Base-by-base conservation (phyloP, 192 early-diverging fungal species). In the Rhizophlyctis rosea region DNA sequence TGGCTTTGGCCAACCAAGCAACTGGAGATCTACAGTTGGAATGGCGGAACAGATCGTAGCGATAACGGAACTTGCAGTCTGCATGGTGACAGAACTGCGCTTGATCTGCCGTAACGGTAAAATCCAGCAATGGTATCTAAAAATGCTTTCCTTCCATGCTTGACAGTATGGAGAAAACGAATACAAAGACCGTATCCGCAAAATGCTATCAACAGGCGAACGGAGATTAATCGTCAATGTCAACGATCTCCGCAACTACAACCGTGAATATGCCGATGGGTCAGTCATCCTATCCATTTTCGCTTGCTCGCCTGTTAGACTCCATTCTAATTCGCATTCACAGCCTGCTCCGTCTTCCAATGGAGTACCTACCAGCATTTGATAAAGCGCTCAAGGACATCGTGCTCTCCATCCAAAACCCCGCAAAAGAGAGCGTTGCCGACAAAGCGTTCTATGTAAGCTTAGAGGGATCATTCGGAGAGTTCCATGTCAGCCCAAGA, bases 381-480 rank as follows among this genome's bases (percentile, higher is more conserved):
- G 91, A 94, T 32, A 70, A 80, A 33, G 92, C 90, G 2, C 57
- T 94, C 1, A 84, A 85, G 59, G 79, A 89, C 25, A 70, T 91
- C 21, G 73, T 64, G 27, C 34, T 75, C 31, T 32, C 66, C 18
- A 30, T 71, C 16, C 56, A 53, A 23, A 56, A 61, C 47, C 58
- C 49, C 3, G 4, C 59, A 13, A 62, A 54, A 13, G 51, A 47
- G 53, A 61, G 14, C 27, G 62, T 53, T 50, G 53, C 78, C 1
- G 79, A 87, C 1, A 34, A 72, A 49, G 72, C 70, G 33, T 83
- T 91, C 51, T 83, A 88, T 24, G 81, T 94, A 23, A 95, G 94
- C 13, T 82, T 99, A 48, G 81, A 90, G 49, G 97, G 97, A 14
- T 87, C 88, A 48, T 98, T 99, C 78, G 95, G 95, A 28, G 89